Conservation (phyloP, 208 protist species). For the Crithidia fasciculata region DNA sequence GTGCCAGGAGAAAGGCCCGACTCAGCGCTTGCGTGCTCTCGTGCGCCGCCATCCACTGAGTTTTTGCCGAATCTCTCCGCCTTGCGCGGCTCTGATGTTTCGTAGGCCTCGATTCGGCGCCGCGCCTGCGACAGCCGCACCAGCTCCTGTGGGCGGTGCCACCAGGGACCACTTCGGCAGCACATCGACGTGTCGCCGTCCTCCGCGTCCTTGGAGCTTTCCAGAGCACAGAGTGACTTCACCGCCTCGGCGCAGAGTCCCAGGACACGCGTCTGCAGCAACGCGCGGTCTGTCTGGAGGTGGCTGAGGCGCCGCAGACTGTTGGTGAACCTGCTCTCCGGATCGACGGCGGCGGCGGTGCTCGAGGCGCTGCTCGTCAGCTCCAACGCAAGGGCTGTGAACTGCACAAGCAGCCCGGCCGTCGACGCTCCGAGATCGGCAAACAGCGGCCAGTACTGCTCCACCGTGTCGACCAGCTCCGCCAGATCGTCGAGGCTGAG, state of each 20-base stretch:
- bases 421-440: constrained; percentile 37
- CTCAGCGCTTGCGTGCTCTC: neutral
- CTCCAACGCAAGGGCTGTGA: constrained; percentile 45
- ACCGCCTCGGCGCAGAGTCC: constrained; percentile 22
- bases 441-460: constrained; percentile 45
- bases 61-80: neutral
- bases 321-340: constrained; percentile 14
- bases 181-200: neutral
- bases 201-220: neutral
- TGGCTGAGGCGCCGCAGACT: constrained; percentile 30
- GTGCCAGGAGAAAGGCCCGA: neutral
- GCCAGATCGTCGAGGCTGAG: constrained; percentile 51
- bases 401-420: constrained; percentile 51
- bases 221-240: constrained; percentile 11
- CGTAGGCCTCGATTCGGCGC: constrained; percentile 16
- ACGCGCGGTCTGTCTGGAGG: constrained; percentile 35
- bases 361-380: constrained; percentile 17
- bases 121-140: constrained; percentile 35
- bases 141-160: constrained; percentile 34
- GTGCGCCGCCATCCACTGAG: neutral
- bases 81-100: constrained; percentile 7
- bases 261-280: constrained; percentile 35
- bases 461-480: constrained; percentile 46
- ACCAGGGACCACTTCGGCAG: constrained; percentile 18
- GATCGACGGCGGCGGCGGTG: constrained; percentile 16